Conservation (phyloP, 495 filamentous ascomycete species). For the Bathelium albidoporum region DNA sequence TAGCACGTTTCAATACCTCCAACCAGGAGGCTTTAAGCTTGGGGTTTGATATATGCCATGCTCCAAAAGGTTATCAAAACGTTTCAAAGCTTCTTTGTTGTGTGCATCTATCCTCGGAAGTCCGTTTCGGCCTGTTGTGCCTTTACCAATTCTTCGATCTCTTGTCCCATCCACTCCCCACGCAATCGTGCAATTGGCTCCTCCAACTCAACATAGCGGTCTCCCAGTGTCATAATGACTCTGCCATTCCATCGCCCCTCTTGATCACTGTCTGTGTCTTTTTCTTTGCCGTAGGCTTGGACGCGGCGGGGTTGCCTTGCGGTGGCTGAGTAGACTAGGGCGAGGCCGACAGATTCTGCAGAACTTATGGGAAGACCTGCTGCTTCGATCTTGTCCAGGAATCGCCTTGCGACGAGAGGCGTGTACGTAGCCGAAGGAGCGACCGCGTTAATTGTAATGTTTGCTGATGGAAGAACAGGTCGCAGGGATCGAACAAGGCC, state of each 20-base stretch:
- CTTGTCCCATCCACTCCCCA: background rate
- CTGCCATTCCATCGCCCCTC: slow-evolving; percentile 27
- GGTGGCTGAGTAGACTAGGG: background rate
- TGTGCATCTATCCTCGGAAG: too few species aligned
- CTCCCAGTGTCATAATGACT: slow-evolving; percentile 26
- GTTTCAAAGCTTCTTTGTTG: too few species aligned
- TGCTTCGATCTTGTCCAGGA: slow-evolving; percentile 16
- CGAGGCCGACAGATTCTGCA: background rate
- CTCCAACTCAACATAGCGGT: slow-evolving; percentile 30
- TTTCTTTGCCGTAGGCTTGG: slow-evolving; percentile 11
- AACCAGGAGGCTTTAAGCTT: too few species aligned
- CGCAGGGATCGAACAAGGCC: slow-evolving; percentile 24
- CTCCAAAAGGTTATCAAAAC: too few species aligned
- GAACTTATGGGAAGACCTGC: background rate
- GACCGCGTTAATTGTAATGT: slow-evolving; percentile 30
- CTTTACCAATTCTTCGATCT: background rate
- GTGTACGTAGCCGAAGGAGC: slow-evolving; percentile 28
- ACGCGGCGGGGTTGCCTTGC: background rate
- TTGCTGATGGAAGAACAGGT: slow-evolving; percentile 12
- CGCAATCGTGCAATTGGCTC: slow-evolving; percentile 21
- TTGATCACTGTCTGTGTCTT: background rate
- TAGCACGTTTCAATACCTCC: too few species aligned
- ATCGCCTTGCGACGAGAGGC: slow-evolving; percentile 16
- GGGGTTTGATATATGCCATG: too few species aligned
- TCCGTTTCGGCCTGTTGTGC: background rate